These are phyloP conservation scores for Fraxinus ornus DNA, from an alignment of 305 asterid genomes.

Conservation along the genomic window DNA sequence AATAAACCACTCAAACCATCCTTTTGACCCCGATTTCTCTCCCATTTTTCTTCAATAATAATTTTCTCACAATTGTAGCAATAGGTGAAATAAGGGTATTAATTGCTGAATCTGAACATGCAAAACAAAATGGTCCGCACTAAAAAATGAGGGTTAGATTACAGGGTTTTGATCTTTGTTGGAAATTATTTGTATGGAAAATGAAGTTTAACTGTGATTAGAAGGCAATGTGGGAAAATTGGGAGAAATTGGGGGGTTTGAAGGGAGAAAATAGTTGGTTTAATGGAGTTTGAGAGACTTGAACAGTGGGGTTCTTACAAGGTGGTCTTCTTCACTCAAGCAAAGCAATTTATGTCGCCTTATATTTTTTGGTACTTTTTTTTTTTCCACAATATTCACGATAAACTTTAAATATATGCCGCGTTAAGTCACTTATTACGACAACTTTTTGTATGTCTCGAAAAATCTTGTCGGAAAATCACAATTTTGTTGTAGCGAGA, in stretches of 20 bases:
- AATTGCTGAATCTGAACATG: background rate
- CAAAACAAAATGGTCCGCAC: background rate
- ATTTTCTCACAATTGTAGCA: background rate
- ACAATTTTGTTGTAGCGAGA: too few relatives aligned
- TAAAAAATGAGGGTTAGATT: background rate
- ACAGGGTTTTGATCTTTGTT: slow-evolving; percentile 18
- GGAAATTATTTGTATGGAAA: background rate
- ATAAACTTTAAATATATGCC: too few relatives aligned
- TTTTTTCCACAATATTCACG: too few relatives aligned
- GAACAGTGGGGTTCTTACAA: too few relatives aligned
- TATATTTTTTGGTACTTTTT: too few relatives aligned
- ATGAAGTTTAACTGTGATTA: slow-evolving; percentile 10
- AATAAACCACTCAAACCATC: slow-evolving; percentile 64
- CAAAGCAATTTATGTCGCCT: too few relatives aligned
- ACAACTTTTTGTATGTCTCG: too few relatives aligned
- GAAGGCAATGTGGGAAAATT: background rate
- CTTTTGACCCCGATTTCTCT: slow-evolving; percentile 48
- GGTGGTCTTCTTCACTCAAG: too few relatives aligned
- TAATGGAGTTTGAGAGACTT: background rate
- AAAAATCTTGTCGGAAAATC: too few relatives aligned
- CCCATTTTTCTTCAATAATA: slow-evolving; percentile 41
- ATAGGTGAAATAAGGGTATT: background rate
- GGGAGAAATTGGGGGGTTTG: background rate
- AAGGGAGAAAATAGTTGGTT: background rate
- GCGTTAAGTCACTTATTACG: too few relatives aligned